Evolutionary conservation across 306 rosid species (phyloP).

Genomic region (Nissolia schottii): DNA sequence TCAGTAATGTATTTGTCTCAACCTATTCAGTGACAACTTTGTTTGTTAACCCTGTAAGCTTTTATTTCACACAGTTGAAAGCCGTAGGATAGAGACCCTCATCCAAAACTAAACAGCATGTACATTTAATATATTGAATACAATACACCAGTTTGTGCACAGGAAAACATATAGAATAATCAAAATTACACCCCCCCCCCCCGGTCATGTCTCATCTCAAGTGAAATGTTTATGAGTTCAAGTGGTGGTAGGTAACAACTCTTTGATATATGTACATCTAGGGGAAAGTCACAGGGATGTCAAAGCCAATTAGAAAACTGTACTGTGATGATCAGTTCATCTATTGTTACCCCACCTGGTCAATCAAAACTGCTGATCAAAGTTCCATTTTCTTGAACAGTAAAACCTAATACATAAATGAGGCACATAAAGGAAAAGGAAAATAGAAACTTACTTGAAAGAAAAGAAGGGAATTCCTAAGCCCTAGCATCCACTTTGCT

Average conservation of each 20-base stretch:
- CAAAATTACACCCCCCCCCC: not conserved
- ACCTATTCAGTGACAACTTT: no score
- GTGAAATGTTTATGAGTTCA: not conserved
- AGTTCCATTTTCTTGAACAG: not conserved
- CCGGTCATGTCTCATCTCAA: not conserved
- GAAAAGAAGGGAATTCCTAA: not conserved
- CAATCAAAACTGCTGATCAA: not conserved
- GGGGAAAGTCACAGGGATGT: not conserved
- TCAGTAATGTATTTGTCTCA: no score
- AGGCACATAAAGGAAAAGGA: not conserved
- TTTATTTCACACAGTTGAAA: not conserved
- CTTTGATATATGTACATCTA: not conserved
- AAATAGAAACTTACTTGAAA: not conserved
- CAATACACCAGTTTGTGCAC: not conserved
- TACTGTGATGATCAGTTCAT: not conserved
- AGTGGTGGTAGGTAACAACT: not conserved
- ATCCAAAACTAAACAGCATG: slow-evolving; percentile 6
- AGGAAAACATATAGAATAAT: not conserved
- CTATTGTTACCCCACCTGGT: not conserved
- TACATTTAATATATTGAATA: not conserved
- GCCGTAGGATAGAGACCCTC: not conserved
- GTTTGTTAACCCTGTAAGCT: slow-evolving; percentile 11
- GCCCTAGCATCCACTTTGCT: slow-evolving; percentile 27
- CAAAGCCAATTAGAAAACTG: not conserved
- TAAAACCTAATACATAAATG: not conserved